Evolutionary conservation across 148 eudicot genomes (phyloP).

Genomic region (Vaccinium corymbosum): DNA sequence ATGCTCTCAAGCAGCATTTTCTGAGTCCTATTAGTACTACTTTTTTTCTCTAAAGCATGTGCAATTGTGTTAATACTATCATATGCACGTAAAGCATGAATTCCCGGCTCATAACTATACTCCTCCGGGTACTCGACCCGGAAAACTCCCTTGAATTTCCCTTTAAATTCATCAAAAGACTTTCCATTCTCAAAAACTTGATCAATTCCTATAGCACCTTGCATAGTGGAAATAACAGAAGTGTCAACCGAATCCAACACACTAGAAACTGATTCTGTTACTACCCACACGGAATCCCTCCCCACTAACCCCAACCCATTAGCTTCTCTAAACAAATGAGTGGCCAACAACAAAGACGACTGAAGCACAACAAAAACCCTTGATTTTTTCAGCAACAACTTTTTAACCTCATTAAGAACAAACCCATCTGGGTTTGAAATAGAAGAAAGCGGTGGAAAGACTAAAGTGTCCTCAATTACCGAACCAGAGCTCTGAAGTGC

Average conservation of each 20-base stretch:
- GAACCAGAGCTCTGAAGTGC: constrained; percentile 30
- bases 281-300: constrained; percentile 40
- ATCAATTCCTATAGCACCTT: constrained; percentile 43
- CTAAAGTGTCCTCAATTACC: constrained; percentile 32
- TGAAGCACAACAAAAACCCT: constrained; percentile 49
- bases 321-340: constrained; percentile 38
- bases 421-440: constrained; percentile 25
- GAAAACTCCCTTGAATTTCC: constrained; percentile 20
- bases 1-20: constrained; percentile 20
- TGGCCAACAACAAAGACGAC: constrained; percentile 29
- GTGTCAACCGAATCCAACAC: constrained; percentile 34
- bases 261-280: constrained; percentile 25
- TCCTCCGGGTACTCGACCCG: constrained; percentile 27
- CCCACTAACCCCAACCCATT: constrained; percentile 39
- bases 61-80: constrained; percentile 29
- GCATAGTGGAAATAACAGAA: constrained; percentile 30
- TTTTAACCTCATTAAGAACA: constrained; percentile 22
- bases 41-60: constrained; percentile 17
- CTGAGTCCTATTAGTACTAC: constrained; percentile 1
- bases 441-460: constrained; percentile 28
- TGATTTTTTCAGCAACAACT: constrained; percentile 31
- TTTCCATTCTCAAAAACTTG: constrained; percentile 17
- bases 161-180: constrained; percentile 22
- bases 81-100: constrained; percentile 42
- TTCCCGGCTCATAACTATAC: constrained; percentile 25